Evolutionary conservation across 2,329 filamentous ascomycete genomes (phyloP), one percentile per base, ranked within the genome.

Genomic region (Colletotrichum melonis): DNA sequence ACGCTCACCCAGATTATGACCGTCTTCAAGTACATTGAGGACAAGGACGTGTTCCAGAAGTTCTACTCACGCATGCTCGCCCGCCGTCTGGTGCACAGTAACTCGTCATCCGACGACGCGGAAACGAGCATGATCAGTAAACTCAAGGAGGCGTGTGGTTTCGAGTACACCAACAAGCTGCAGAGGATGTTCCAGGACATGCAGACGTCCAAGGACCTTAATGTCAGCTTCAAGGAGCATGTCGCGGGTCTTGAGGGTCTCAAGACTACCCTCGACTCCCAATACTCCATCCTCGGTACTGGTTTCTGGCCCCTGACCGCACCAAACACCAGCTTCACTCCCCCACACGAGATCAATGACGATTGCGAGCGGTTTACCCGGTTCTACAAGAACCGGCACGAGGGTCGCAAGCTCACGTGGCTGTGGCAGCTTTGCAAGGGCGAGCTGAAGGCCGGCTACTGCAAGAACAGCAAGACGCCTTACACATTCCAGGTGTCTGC

Each of bases 181-280:
- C 96, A 98, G 86, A 95, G 97, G 80, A 99, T 99, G 97, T 99
- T 98, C 90, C 96, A 98, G 82, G 97, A 99, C 81, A 98, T 99
- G 88, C 97, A 99, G 82, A 98, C 98, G 63, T 98, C 96, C 76
- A 98, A 98, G 85, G 97, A 99, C 84, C 89, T 99, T 59, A 99
- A 99, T 83, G 90, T 90, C 60, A 92, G 93, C 35, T 99, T 97
- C 87, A 93, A 94, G 79, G 94, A 95, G 82, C 92, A 95, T 78
- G 86, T 89, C 12, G 89, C 89, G 77, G 87, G 87, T n/a, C 81
- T 90, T 4, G 88, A 94, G 54, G 90, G 91, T 73, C 89, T 91
- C 19, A 94, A 94, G 85, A 90, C 89, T 59, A 87, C 92, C 24
- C 88, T 95, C 52, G 97, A 99, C 80, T 94, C 97, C 6, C 91